Evolutionary conservation across 768 basidiomycete genomes (phyloP).

Genomic region (Boletus pseudopeckii): DNA sequence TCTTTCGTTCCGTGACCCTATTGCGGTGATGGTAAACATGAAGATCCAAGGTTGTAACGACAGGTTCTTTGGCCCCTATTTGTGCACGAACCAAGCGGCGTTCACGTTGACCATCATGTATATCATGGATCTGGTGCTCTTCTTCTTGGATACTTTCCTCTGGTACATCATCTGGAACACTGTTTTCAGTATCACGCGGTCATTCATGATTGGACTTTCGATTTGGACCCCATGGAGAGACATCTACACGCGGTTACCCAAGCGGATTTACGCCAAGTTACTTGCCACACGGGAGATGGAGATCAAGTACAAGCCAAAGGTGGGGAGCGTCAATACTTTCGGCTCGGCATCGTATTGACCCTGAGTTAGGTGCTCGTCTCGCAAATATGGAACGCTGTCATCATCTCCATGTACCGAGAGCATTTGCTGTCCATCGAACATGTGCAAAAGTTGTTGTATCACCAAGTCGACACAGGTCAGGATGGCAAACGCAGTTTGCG

Average conservation of each 20-base stretch:
- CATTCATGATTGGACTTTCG: conserved; percentile 86
- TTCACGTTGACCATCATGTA: conserved; percentile 98
- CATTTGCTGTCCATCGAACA: conserved; percentile 98
- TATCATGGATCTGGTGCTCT: conserved; percentile 94
- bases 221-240: conserved; percentile 99
- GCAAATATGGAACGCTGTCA: conserved; percentile 99
- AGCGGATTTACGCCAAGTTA: conserved; percentile 94
- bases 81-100: conserved; percentile 91
- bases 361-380: conserved; percentile 81
- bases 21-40: conserved; percentile 95
- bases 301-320: conserved; percentile 99
- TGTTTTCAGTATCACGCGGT: conserved; percentile 82
- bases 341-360: neutral
- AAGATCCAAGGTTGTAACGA: conserved; percentile 88
- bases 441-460: conserved; percentile 96
- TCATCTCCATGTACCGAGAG: conserved; percentile 99
- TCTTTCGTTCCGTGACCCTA: conserved; percentile 89
- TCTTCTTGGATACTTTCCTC: conserved; percentile 98
- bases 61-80: conserved; percentile 74
- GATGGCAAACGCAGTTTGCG: conserved; percentile 89
- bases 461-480: conserved; percentile 83
- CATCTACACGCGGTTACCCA: conserved; percentile 92
- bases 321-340: conserved; percentile 30
- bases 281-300: conserved; percentile 95
- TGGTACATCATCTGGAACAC: conserved; percentile 99